These are phyloP conservation scores for Phytophthora capsici DNA, from an alignment of 352 stramenopile genomes.

Conservation along the genomic window DNA sequence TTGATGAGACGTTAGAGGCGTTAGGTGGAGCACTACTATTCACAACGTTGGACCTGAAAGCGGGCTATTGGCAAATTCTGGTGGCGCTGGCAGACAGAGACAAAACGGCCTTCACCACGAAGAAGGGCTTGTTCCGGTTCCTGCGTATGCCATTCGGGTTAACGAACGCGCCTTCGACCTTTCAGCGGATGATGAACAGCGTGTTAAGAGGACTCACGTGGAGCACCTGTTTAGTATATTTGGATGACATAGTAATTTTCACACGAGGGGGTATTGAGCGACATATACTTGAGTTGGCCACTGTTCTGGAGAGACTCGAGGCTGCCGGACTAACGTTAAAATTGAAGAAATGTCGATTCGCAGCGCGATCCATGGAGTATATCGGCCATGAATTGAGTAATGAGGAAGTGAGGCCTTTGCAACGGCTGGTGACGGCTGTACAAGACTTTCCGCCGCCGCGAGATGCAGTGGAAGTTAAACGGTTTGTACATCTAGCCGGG, in stretches of 20 bases:
- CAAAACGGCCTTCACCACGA: conserved; percentile 25
- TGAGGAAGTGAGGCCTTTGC: neutral
- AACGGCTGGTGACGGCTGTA: neutral
- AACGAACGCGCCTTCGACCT: conserved; percentile 25
- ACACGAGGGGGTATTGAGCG: conserved; percentile 8
- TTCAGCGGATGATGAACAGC: conserved; percentile 36
- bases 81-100: conserved; percentile 2
- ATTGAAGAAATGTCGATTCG: conserved; percentile 31
- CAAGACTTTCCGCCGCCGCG: neutral
- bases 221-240: conserved; percentile 27
- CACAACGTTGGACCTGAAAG: no score
- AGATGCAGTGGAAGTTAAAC: neutral
- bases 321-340: conserved; percentile 25
- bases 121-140: conserved; percentile 17
- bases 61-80: no score
- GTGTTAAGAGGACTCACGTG: conserved; percentile 28
- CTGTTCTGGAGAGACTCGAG: conserved; percentile 21
- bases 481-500: conserved; percentile 5
- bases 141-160: no score
- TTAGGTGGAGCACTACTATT: no score
- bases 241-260: conserved; percentile 36
- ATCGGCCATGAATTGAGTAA: conserved; percentile 20
- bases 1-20: no score
- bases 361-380: conserved; percentile 19
- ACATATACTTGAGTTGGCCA: conserved; percentile 23